Conservation (phyloP, 345 rosid species). For the Melaleuca alternifolia region DNA sequence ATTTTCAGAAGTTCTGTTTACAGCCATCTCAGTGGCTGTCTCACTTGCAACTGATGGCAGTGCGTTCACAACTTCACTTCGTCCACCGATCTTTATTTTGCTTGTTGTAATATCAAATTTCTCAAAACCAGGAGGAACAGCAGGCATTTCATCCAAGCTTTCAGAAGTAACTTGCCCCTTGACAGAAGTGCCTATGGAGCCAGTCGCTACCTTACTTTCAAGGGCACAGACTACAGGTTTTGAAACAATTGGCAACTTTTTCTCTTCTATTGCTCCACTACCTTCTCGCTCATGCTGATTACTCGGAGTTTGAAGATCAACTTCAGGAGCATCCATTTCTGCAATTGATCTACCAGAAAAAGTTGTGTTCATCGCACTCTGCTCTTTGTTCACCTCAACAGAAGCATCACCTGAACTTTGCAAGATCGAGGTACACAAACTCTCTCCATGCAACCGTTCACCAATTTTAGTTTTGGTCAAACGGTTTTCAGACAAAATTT, state of each 20-base stretch:
- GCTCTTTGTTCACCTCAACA: constrained; percentile 17
- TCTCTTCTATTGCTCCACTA: background rate
- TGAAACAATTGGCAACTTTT: background rate
- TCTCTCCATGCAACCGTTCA: constrained; percentile 26
- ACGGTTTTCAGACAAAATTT: constrained; percentile 45
- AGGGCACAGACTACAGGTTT: background rate
- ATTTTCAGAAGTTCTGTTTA: background rate
- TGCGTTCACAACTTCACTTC: background rate
- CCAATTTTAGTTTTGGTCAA: constrained; percentile 30
- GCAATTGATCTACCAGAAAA: background rate
- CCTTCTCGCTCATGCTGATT: constrained; percentile 1
- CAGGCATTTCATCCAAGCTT: constrained; percentile 14
- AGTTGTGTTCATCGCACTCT: constrained; percentile 10
- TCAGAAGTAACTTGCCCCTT: constrained; percentile 1
- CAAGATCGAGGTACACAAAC: constrained; percentile 12
- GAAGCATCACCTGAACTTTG: constrained; percentile 8
- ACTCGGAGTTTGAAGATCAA: constrained; percentile 5
- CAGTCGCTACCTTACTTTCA: background rate
- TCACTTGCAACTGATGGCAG: background rate
- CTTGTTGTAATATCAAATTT: background rate
- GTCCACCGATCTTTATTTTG: background rate
- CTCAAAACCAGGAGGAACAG: constrained; percentile 15
- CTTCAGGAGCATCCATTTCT: background rate
- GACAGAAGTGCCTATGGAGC: background rate
- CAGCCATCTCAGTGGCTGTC: background rate